phyloP scores from a whole-genome alignment of 306 rosid species.

The Gleditsia sinensis region DNA sequence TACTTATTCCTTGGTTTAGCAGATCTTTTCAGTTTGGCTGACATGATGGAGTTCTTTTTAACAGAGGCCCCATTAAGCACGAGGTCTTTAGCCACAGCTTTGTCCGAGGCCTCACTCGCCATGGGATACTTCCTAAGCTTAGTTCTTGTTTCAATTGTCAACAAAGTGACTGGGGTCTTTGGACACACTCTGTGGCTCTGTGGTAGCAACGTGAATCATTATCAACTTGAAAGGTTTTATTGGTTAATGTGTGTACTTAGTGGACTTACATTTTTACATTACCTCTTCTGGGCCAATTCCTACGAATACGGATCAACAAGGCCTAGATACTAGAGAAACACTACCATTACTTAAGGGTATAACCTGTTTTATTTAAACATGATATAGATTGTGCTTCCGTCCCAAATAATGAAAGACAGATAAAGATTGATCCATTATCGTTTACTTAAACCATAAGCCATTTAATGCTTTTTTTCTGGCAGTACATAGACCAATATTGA shows the following conservation, averaged over 20 bases:
- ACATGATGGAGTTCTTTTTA: slow-evolving; percentile 84
- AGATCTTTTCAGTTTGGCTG: slow-evolving; percentile 79
- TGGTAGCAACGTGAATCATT: slow-evolving; percentile 62
- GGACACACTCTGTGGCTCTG: slow-evolving; percentile 61
- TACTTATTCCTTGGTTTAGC: slow-evolving; percentile 79
- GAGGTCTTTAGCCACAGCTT: slow-evolving; percentile 79
- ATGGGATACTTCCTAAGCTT: slow-evolving; percentile 80
- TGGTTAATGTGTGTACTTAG: slow-evolving; percentile 76
- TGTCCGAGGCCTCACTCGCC: slow-evolving; percentile 77
- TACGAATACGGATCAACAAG: slow-evolving; percentile 51
- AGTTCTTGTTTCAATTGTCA: slow-evolving; percentile 59
- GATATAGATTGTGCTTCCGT: background rate
- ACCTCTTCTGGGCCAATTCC: slow-evolving; percentile 65
- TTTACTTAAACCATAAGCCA: background rate
- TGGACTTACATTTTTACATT: slow-evolving; percentile 59
- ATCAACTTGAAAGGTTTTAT: slow-evolving; percentile 80
- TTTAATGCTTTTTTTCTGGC: background rate
- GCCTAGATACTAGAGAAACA: slow-evolving; percentile 8
- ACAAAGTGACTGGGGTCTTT: slow-evolving; percentile 44
- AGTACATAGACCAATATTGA: slow-evolving; percentile 23
- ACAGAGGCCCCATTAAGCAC: slow-evolving; percentile 76
- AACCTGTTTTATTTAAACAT: background rate
- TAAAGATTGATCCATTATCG: background rate
- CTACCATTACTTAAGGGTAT: slow-evolving; percentile 12
- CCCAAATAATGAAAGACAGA: background rate